Conservation (phyloP, 208 protist genomes). For the Leishmania lainsoni region DNA sequence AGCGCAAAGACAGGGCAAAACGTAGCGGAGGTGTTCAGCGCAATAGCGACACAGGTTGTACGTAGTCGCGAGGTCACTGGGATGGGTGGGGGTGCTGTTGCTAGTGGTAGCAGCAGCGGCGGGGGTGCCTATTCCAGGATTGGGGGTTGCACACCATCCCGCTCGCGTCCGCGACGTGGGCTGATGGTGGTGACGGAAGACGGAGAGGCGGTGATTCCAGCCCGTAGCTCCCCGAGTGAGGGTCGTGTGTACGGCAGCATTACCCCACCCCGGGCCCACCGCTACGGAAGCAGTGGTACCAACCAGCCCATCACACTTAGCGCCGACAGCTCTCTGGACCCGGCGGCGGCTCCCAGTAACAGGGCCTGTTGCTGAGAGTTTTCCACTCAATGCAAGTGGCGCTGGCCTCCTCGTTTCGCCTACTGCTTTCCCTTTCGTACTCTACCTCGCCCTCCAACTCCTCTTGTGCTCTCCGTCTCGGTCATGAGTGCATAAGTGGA, state of each 20-base stretch:
- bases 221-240: conserved; percentile 1
- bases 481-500: too few relatives aligned
- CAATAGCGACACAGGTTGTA: conserved; percentile 56
- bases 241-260: conserved; percentile 25
- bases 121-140: background rate
- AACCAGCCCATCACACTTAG: conserved; percentile 22
- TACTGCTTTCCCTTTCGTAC: background rate
- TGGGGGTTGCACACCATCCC: conserved; percentile 8
- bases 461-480: conserved; percentile 3
- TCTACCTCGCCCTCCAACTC: background rate
- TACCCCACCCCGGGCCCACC: conserved; percentile 26
- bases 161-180: conserved; percentile 36
- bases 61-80: conserved; percentile 13
- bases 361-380: conserved; percentile 21
- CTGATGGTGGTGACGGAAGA: conserved; percentile 46
- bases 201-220: conserved; percentile 18
- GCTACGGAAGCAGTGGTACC: conserved; percentile 22
- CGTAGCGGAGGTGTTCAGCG: conserved; percentile 70
- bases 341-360: background rate
- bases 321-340: conserved; percentile 3
- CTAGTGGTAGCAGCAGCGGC: background rate
- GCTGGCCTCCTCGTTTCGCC: background rate
- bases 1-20: conserved; percentile 76
- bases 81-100: background rate
- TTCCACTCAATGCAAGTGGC: background rate